Evolutionary conservation across 495 filamentous ascomycete genomes (phyloP), one percentile per base, ranked within the genome.

Genomic region (Extremus antarcticus): DNA sequence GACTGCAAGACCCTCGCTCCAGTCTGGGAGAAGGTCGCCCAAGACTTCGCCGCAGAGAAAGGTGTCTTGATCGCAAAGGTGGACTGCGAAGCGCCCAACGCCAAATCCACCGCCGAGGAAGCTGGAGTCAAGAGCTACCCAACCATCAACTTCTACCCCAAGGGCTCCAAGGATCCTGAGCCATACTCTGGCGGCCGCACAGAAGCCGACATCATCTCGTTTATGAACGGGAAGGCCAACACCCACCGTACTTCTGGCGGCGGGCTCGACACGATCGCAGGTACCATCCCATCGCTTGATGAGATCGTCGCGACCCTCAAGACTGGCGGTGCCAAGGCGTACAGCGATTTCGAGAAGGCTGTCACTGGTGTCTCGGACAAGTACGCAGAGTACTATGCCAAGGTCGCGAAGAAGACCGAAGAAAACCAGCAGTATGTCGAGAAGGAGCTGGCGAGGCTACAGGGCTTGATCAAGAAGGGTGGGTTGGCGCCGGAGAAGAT

Each of bases 1-100:
- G 92, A 98, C 81, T 98, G 94, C 86, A 97, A 98, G 76, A 81
- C 63, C 63, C 83, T 98, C 54, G 91, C 90, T 46, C 92, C 92
- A 21, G 79, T 76, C 65, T 97, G 89, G 87, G 92, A 98, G 71
- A 80, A 76, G 23, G 74, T 97, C 49, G 91, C 94, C 59, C 74
- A 76, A 16, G 87, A 89, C 76, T 97, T 90, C 71, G 76, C 76
- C 56, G 77, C 75, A 63, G 92, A 98, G 64, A 66, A 80, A 43
- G 72, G 74, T 60, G 84, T 98, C 51, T 67, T 95, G 15, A 83
- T 98, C 62, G 92, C 88, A 65, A 96, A 98, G 75, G 85, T 98
- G 51, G 90, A 97, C 65, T 88, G 87, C 65, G 90, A 96, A 70
- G 84, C 86, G 3, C 84, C 86, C 58, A 88, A 87, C 70, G 74